Conservation (phyloP, 768 basidiomycete genomes). For the Tricholoma hemisulphureum region DNA sequence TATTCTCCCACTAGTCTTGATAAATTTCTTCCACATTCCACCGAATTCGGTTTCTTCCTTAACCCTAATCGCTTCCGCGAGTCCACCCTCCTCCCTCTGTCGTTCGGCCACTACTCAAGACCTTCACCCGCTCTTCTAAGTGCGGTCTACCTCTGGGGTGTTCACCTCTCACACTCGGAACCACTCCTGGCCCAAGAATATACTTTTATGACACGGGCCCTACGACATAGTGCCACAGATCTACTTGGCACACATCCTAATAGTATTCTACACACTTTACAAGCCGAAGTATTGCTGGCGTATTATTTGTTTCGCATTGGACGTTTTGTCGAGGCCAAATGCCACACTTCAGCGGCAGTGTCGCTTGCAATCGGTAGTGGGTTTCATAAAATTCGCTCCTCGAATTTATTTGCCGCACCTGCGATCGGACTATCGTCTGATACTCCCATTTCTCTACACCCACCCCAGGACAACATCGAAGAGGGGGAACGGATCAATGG, state of each 20-base stretch:
- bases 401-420: conserved; percentile 34
- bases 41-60: conserved; percentile 69
- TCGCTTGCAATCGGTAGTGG: conserved; percentile 46
- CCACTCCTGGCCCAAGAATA: conserved; percentile 40
- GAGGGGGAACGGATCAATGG: conserved; percentile 66
- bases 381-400: conserved; percentile 46
- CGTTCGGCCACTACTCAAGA: conserved; percentile 46
- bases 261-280: conserved; percentile 51
- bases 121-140: conserved; percentile 50
- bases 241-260: conserved; percentile 49
- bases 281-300: conserved; percentile 62
- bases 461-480: conserved; percentile 47
- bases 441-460: conserved; percentile 42
- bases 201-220: conserved; percentile 48
- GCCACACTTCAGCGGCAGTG: conserved; percentile 52
- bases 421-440: conserved; percentile 39
- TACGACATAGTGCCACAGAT: conserved; percentile 46
- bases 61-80: conserved; percentile 46
- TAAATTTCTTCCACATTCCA: conserved; percentile 54
- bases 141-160: conserved; percentile 52
- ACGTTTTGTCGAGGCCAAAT: conserved; percentile 59
- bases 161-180: conserved; percentile 46
- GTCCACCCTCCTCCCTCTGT: conserved; percentile 45
- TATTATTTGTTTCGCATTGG: conserved; percentile 65
- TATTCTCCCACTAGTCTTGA: conserved; percentile 45